A percentile compares a stretch with the other conserved stretches of the same genome.
Conservation (phyloP, 257 asterid species). For the Mitragyna speciosa region DNA sequence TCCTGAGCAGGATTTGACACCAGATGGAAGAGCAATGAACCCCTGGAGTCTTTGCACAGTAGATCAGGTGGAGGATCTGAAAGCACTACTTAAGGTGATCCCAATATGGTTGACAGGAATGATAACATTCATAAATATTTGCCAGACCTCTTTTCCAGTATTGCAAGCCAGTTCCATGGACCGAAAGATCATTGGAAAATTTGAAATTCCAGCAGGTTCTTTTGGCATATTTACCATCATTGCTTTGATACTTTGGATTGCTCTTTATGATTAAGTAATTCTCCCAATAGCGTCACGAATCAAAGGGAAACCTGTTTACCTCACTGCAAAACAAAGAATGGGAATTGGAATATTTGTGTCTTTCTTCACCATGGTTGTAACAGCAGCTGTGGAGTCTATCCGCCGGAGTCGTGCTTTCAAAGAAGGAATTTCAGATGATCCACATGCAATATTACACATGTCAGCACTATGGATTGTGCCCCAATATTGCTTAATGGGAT, state of each 20-base stretch:
- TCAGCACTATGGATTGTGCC: constrained; percentile 83
- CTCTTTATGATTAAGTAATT: constrained; percentile 49
- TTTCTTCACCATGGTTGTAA: constrained; percentile 46
- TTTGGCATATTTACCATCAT: constrained; percentile 42
- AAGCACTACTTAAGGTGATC: constrained; percentile 51
- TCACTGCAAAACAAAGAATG: constrained; percentile 54
- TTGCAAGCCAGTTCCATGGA: constrained; percentile 74
- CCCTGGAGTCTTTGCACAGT: constrained; percentile 73
- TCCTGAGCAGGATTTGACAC: constrained; percentile 34
- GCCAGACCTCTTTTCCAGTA: constrained; percentile 59
- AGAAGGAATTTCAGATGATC: constrained; percentile 23
- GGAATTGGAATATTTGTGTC: constrained; percentile 66
- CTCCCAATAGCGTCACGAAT: constrained; percentile 60
- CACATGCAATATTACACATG: constrained; percentile 26
- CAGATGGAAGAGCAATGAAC: constrained; percentile 41
- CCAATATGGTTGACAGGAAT: constrained; percentile 78
- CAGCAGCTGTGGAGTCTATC: constrained; percentile 47
- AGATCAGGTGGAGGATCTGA: constrained; percentile 76
- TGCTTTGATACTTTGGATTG: constrained; percentile 52
- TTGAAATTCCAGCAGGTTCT: constrained; percentile 75
- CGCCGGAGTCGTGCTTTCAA: constrained; percentile 38
- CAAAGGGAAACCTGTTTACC: constrained; percentile 33
- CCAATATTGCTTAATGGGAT: constrained; percentile 52
- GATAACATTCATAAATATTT: constrained; percentile 44
- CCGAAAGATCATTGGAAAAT: constrained; percentile 41